Percentiles rank a stretch among this genome's conserved stretches.
Evolutionary conservation across 78 protist species (phyloP).

Genomic region (Dictyostelium brefeldianum): DNA sequence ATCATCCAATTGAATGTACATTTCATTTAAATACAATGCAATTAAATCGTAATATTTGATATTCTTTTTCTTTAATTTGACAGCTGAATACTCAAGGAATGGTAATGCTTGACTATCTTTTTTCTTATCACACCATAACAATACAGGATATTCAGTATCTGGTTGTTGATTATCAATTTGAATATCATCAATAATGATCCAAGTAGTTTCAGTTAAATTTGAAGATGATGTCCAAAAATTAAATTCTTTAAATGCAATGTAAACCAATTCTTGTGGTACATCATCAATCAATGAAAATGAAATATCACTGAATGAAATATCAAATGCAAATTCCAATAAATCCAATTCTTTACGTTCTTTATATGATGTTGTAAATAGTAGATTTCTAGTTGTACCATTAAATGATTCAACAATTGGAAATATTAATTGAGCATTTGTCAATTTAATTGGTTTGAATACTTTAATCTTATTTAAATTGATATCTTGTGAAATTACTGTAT

Average conservation of each 20-base stretch:
- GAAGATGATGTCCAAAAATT: slow-evolving; percentile 42
- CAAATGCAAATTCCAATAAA: slow-evolving; percentile 67
- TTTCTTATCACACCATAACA: slow-evolving; percentile 75
- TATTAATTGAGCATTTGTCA: not conserved
- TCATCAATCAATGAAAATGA: slow-evolving; percentile 60
- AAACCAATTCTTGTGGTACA: slow-evolving; percentile 71
- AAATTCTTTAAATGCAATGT: slow-evolving; percentile 23
- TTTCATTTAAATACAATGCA: slow-evolving; percentile 68
- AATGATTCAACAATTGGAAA: slow-evolving; percentile 55
- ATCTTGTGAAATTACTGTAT: not conserved
- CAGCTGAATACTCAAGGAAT: slow-evolving; percentile 65
- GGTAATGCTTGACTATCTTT: slow-evolving; percentile 47
- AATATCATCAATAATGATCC: slow-evolving; percentile 54
- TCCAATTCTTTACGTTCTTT: slow-evolving; percentile 14
- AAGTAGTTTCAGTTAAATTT: slow-evolving; percentile 58
- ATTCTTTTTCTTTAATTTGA: slow-evolving; percentile 58
- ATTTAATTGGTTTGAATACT: slow-evolving; percentile 62
- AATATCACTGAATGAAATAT: slow-evolving; percentile 36
- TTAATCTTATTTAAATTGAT: slow-evolving; percentile 73
- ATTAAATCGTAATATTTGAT: slow-evolving; percentile 76
- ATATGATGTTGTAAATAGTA: slow-evolving; percentile 25
- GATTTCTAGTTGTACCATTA: slow-evolving; percentile 68
- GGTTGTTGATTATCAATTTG: slow-evolving; percentile 82
- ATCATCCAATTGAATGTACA: slow-evolving; percentile 73
- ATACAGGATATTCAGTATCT: slow-evolving; percentile 68